A percentile compares a stretch with the other conserved stretches of the same genome.
Evolutionary conservation across 305 asterid species (phyloP).

Genomic region (Nicotiana rustica): DNA sequence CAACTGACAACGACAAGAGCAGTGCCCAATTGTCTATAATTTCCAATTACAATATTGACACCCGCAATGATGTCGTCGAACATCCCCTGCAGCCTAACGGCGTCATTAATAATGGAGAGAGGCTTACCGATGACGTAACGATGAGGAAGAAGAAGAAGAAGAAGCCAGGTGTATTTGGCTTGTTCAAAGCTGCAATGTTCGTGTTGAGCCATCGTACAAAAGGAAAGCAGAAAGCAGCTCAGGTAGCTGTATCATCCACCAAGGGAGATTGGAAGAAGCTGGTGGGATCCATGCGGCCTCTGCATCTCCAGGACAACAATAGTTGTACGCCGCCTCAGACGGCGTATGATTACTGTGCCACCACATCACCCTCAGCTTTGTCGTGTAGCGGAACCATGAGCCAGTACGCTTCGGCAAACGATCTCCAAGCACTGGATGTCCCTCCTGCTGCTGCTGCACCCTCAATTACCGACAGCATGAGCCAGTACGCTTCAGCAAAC

Average conservation of each 20-base stretch:
- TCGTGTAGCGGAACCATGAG: neutral
- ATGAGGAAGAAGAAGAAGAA: slow-evolving; percentile 42
- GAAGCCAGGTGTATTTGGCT: slow-evolving; percentile 50
- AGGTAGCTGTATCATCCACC: neutral
- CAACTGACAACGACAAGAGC: neutral
- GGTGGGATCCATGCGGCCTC: slow-evolving; percentile 78
- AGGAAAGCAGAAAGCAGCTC: slow-evolving; percentile 29
- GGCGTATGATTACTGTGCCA: neutral
- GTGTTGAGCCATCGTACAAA: slow-evolving; percentile 47
- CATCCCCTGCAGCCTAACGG: neutral
- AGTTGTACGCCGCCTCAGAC: neutral
- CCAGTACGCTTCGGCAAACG: slow-evolving; percentile 25
- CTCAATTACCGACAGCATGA: slow-evolving; percentile 35
- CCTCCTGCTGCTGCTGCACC: no score
- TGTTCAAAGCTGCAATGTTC: slow-evolving; percentile 55
- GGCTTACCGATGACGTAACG: neutral
- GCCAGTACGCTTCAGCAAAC: slow-evolving; percentile 71
- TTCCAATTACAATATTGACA: no score
- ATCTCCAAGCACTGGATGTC: slow-evolving; percentile 32
- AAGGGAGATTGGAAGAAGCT: slow-evolving; percentile 60
- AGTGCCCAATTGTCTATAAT: neutral
- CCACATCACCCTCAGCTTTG: slow-evolving; percentile 40
- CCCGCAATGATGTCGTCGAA: neutral
- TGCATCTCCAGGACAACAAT: slow-evolving; percentile 57
- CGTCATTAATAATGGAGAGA: neutral